Evolutionary conservation across 768 basidiomycete genomes (phyloP).

Genomic region (Agaricus sinodeliciosus): DNA sequence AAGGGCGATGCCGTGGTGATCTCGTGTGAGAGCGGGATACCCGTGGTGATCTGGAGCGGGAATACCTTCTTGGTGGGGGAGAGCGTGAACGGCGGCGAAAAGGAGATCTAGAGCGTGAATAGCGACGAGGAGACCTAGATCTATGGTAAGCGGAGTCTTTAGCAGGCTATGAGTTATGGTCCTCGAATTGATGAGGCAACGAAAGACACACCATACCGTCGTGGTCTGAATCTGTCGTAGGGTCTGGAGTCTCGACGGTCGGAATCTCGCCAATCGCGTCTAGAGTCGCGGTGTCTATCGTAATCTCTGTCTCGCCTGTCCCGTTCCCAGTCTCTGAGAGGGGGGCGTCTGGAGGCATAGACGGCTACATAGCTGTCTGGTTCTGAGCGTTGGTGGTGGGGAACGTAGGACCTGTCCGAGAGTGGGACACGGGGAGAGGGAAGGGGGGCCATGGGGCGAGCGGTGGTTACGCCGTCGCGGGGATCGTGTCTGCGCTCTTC

Average conservation of each 20-base stretch:
- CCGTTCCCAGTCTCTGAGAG: slow-evolving; percentile 10
- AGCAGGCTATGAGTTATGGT: background rate
- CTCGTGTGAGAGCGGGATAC: slow-evolving; percentile 12
- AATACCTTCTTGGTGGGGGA: background rate
- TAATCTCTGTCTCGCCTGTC: slow-evolving; percentile 15
- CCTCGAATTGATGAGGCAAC: background rate
- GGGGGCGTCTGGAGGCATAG: slow-evolving; percentile 14
- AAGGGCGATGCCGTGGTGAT: slow-evolving; percentile 7
- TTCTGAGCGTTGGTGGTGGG: slow-evolving; percentile 7
- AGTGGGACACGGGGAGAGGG: slow-evolving; percentile 4
- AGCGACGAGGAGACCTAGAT: slow-evolving; percentile 15
- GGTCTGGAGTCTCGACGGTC: slow-evolving; percentile 13
- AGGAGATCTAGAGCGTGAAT: slow-evolving; percentile 8
- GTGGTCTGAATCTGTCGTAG: slow-evolving; percentile 7
- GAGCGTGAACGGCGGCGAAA: slow-evolving; percentile 4
- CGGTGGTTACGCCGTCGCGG: slow-evolving; percentile 3
- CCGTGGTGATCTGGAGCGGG: slow-evolving; percentile 11
- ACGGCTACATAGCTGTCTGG: slow-evolving; percentile 20
- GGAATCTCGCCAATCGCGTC: slow-evolving; percentile 11
- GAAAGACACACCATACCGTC: slow-evolving; percentile 4
- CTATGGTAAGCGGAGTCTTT: slow-evolving; percentile 11
- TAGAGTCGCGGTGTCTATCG: slow-evolving; percentile 14
- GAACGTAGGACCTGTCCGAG: slow-evolving; percentile 8
- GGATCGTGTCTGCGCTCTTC: slow-evolving; percentile 1
- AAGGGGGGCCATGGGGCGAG: slow-evolving; percentile 14